Base-by-base conservation (phyloP, 768 basidiomycete species). In the Suillus variegatus region DNA sequence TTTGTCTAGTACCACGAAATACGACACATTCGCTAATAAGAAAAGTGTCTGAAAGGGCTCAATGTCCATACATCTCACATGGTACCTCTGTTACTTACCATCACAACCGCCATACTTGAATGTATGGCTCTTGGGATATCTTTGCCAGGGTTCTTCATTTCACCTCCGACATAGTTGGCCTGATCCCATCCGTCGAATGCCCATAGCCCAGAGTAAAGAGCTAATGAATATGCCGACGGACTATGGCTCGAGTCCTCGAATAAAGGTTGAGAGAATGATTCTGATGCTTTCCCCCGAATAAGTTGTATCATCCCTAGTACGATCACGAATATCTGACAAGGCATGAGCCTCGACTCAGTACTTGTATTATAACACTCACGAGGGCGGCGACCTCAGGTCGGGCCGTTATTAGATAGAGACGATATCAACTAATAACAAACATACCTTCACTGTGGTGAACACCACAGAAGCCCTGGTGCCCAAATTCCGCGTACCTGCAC, bases 161-260 rank as follows among this genome's bases (percentile, higher is more conserved):
- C 95, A 36, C 93, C 96, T 16, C 91, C 93, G 18, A 98, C 93
- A 68, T 91, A 97, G 74, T 94, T 95, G 36, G 86, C 90, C 77
- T 93, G 91, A 72, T 96, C 96, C 95, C 95, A 99, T 0, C 97
- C 97, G 75, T 95, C 95, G 69, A 94, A 95, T 2, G 95, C 95
- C 94, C 92, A 98, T 5, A 99, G 79, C 3, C 95, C 94, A 13
- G 95, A 97, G 76, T 97, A 99, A 7, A 98, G 81, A 0, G 96
- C 97, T n/a, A 98, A 81, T 7, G 96, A 93, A 78, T 94, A 98
- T 3, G 88, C 82, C 1, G 93, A 92, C 0, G 94, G 92, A 67
- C 92, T 92, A 20, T 78, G 84, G 64, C 89, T 92, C 20, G 93
- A 90, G 9, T 84, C 88, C 14, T 82, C 78, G 70, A 97, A 97